Evolutionary conservation across 208 protist genomes (phyloP).

Genomic region (Vickermania ingenoplastis): DNA sequence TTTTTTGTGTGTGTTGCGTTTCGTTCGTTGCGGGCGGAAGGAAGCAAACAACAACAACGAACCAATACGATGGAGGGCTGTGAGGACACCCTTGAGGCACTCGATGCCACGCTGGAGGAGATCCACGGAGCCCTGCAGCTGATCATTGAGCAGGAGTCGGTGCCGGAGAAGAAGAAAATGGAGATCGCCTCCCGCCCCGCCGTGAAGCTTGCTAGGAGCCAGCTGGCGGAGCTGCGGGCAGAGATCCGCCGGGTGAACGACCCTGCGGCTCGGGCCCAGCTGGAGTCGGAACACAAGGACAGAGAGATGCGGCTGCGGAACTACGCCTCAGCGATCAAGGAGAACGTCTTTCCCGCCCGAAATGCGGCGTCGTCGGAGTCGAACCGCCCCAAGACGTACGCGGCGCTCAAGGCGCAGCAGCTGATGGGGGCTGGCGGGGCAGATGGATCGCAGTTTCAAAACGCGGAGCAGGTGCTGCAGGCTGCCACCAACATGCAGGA

Average conservation of each 20-base stretch:
- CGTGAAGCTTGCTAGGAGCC: conserved; percentile 56
- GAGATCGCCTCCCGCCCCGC: conserved; percentile 47
- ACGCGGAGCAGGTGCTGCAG: conserved; percentile 55
- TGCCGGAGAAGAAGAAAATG: conserved; percentile 58
- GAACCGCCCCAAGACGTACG: conserved; percentile 30
- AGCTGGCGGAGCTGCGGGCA: conserved; percentile 47
- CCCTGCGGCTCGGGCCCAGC: conserved; percentile 24
- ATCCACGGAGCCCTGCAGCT: conserved; percentile 32
- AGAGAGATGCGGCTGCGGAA: conserved; percentile 47
- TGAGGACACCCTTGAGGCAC: conserved; percentile 24
- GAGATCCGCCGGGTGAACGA: conserved; percentile 59
- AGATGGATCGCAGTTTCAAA: conserved; percentile 55
- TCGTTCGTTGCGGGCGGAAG: too few species aligned
- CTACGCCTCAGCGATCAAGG: conserved; percentile 57
- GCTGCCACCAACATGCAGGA: conserved; percentile 64
- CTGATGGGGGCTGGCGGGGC: conserved; percentile 52
- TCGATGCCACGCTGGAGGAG: conserved; percentile 25
- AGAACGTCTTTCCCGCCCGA: conserved; percentile 61
- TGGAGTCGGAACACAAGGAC: conserved; percentile 46
- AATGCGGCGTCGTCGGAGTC: conserved; percentile 5
- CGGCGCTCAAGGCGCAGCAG: conserved; percentile 52
- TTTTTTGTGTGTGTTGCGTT: too few species aligned
- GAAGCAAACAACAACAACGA: too few species aligned
- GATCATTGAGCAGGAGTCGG: conserved; percentile 35
- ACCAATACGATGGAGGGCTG: conserved; percentile 55